phyloP scores from a whole-genome alignment of 345 rosid genomes.

The Ceriops decandra region DNA sequence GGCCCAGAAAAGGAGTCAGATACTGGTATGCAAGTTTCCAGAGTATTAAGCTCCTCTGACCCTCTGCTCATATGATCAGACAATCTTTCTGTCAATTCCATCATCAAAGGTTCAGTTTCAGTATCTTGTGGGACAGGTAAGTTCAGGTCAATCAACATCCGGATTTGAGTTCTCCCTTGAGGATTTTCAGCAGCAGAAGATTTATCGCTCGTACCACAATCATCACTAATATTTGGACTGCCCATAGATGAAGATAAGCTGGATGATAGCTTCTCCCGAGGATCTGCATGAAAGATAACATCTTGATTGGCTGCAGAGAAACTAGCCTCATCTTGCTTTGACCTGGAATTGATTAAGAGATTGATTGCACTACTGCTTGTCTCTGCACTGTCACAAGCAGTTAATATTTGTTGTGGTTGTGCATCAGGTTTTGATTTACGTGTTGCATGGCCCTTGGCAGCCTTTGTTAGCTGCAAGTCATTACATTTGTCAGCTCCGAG shows the following conservation, averaged over 20 bases:
- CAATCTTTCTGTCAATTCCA: slow-evolving; percentile 13
- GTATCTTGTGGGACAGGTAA: slow-evolving; percentile 40
- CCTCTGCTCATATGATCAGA: slow-evolving; percentile 10
- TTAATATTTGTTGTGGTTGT: slow-evolving; percentile 24
- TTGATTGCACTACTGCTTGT: slow-evolving; percentile 35
- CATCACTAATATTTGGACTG: slow-evolving; percentile 33
- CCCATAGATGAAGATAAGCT: slow-evolving; percentile 38
- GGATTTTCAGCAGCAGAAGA: slow-evolving; percentile 22
- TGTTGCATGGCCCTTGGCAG: slow-evolving; percentile 13
- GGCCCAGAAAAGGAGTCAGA: slow-evolving; percentile 17
- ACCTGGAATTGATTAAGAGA: slow-evolving; percentile 24
- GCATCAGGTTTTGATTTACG: slow-evolving; percentile 25
- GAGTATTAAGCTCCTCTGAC: background rate
- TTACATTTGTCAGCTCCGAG: background rate
- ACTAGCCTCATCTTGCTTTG: slow-evolving; percentile 24
- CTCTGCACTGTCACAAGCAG: slow-evolving; percentile 37
- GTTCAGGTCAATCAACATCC: slow-evolving; percentile 48
- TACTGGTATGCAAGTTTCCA: background rate
- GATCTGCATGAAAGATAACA: slow-evolving; percentile 28
- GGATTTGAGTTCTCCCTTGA: slow-evolving; percentile 24
- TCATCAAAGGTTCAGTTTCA: slow-evolving; percentile 21
- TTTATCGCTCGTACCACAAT: slow-evolving; percentile 19
- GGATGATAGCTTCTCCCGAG: slow-evolving; percentile 34
- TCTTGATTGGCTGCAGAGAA: slow-evolving; percentile 30
- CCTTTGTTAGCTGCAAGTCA: slow-evolving; percentile 27